Evolutionary conservation across 2,329 filamentous ascomycete genomes (phyloP).

Genomic region (Eutypella sp.): DNA sequence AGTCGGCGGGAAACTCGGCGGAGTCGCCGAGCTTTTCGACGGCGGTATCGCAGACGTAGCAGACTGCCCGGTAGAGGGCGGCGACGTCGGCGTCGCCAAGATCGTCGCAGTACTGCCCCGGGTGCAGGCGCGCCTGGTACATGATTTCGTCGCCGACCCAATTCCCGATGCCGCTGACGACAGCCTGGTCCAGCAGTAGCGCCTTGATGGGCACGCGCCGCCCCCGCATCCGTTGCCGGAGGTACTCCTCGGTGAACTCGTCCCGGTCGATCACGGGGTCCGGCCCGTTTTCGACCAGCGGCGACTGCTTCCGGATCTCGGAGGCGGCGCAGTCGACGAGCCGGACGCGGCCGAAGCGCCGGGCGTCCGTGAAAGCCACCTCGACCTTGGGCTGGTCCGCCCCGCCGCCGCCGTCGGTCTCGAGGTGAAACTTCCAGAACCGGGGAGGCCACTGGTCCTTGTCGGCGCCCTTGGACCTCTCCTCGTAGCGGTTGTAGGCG

Average conservation of each 20-base stretch:
- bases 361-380: slow-evolving; percentile 78
- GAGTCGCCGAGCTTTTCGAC: slow-evolving; percentile 77
- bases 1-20: slow-evolving; percentile 76
- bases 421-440: slow-evolving; percentile 80
- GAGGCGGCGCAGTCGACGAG: slow-evolving; percentile 75
- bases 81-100: slow-evolving; percentile 68
- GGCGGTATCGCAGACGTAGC: slow-evolving; percentile 74
- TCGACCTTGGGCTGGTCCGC: slow-evolving; percentile 47
- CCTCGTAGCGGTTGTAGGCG: slow-evolving; percentile 78
- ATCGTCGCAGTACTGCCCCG: slow-evolving; percentile 86
- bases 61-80: slow-evolving; percentile 65
- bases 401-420: slow-evolving; percentile 56
- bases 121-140: slow-evolving; percentile 83
- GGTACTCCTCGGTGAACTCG: slow-evolving; percentile 69
- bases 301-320: slow-evolving; percentile 69
- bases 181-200: slow-evolving; percentile 78
- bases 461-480: slow-evolving; percentile 57
- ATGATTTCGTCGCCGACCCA: slow-evolving; percentile 96
- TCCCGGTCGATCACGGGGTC: slow-evolving; percentile 84
- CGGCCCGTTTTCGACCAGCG: slow-evolving; percentile 86
- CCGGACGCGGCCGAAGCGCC: slow-evolving; percentile 73
- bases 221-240: slow-evolving; percentile 63
- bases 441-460: slow-evolving; percentile 78
- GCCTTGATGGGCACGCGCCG: slow-evolving; percentile 88
- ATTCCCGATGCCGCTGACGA: slow-evolving; percentile 90